Base-by-base conservation (phyloP, 495 filamentous ascomycete genomes). In the Penicillium daleae region DNA sequence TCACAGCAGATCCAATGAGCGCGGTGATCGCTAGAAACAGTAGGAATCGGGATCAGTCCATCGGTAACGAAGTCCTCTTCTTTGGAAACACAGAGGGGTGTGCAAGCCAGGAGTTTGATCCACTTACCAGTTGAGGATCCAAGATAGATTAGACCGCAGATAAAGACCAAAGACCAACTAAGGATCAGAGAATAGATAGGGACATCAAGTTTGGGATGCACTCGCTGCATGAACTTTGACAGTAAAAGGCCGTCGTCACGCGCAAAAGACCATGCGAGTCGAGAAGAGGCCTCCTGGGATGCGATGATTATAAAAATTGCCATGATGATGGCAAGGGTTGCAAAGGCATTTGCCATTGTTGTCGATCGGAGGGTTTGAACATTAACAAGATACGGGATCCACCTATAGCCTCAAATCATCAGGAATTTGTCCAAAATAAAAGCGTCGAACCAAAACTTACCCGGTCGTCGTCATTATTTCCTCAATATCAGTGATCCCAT, bases 211-310 rank as follows among this genome's bases (percentile, higher is more conserved):
- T 21, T 6, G 1, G 55, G 39, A 37, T 76, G 68, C 46, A 79
- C 60, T 33, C 71, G 61, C 7, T 66, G 40, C 17, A 79, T 63
- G 39, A 74, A 77, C 0, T 57, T 26, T 54, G 70, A 73, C 46
- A 61, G 78, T 17, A 77, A 73, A 6, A 83, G 73, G 4, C 82
- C 82, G 54, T 77, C 77, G 57, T 85, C 82, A 12, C 82, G 75
- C 8, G 82, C 79, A 66, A 85, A 82, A 0, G 80, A 75, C 73
- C 78, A 84, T 7, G 80, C 73, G 12, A 83, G 64, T 8, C 82
- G 71, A 8, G 80, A 83, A 12, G 79, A 75, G 6, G 78, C 77
- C 17, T 44, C 40, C 6, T 44, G 40, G 6, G 19, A 8, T 21
- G 40, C 75, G 51, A 76, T 77, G 68, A 76, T 74, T 61, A 76